Evolutionary conservation across 345 rosid genomes (phyloP).

Genomic region (Lepidium aucheri): DNA sequence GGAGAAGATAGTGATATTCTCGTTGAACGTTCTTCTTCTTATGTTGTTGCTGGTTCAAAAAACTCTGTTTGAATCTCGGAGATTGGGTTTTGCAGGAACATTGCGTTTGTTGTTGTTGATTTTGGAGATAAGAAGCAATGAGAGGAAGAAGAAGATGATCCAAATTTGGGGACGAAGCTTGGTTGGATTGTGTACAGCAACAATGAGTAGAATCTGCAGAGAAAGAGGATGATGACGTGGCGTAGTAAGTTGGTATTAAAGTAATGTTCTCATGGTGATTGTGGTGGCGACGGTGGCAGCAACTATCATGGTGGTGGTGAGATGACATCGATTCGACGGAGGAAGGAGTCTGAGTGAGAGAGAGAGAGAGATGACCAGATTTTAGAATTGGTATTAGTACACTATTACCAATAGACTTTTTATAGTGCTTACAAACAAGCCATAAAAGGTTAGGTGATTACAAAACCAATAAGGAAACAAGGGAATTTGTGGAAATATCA

Average conservation of each 20-base stretch:
- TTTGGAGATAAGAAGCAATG: conserved; percentile 40
- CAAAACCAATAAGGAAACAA: too few species aligned
- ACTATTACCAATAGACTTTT: too few species aligned
- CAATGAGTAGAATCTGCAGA: conserved; percentile 23
- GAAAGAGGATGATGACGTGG: conserved; percentile 7
- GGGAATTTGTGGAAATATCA: too few species aligned
- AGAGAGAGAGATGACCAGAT: neutral
- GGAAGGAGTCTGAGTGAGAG: neutral
- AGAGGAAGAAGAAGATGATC: conserved; percentile 47
- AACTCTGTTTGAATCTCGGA: neutral
- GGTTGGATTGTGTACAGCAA: conserved; percentile 19
- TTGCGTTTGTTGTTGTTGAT: conserved; percentile 26
- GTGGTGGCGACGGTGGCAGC: conserved; percentile 9
- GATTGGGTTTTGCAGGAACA: conserved; percentile 3
- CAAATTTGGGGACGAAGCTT: conserved; percentile 3
- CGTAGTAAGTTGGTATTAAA: neutral
- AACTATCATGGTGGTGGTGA: conserved; percentile 30
- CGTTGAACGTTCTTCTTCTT: conserved; percentile 10
- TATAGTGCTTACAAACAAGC: too few species aligned
- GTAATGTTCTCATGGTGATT: conserved; percentile 16
- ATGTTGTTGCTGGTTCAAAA: neutral
- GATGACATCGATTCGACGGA: conserved; percentile 36
- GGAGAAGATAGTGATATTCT: conserved; percentile 32
- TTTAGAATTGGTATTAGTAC: too few species aligned
- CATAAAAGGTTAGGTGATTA: too few species aligned